Base-by-base conservation (phyloP, 2,329 filamentous ascomycete species). In the Massarina eburnea region DNA sequence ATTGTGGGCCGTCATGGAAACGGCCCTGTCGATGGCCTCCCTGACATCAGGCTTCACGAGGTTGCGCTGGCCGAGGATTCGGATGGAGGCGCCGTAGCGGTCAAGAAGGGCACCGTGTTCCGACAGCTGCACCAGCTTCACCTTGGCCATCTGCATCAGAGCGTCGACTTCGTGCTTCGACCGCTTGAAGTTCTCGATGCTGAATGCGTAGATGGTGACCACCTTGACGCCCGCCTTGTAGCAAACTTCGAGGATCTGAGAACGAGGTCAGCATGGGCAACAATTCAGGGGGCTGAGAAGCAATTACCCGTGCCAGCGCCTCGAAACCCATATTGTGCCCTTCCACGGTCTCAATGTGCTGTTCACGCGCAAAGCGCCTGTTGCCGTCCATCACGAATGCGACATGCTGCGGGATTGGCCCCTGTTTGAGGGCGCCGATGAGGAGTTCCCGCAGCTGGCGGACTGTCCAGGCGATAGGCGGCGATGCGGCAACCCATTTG, bases 331-430 rank as follows among this genome's bases (percentile, higher is more conserved):
- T 76, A 67, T 96, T 91, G 69, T 99, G 94, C 19, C 94, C 94
- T 72, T 99, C 92, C 26, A 97, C 85, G 0, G 91, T 96, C 76
- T 99, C 94, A 68, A 99, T 96, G 54, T 92, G 85, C 73, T 94
- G 90, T 52, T 80, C 88, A 51, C 89, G 82, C 12, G 94, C 94
- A 75, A 95, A 99, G 36, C 94, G 86, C 62, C 94, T 79, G 73
- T 99, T 99, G 45, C 94, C 94, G 69, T 99, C 94, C 94, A 99
- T 99, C 59, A 96, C 92, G 66, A 99, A 99, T n/a, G 94, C 94
- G 49, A 99, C 83, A 82, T 99, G 94, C 64, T 90, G 85, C 8
- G 94, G 94, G 44, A 99, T 86, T 2, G 91, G 90, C 0, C 94
- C 94, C 72, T 96, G 92, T 64, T 86, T 86, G 43, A 97, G 75